Base-by-base conservation (phyloP, 306 rosid species). In the Lagenaria siceraria region DNA sequence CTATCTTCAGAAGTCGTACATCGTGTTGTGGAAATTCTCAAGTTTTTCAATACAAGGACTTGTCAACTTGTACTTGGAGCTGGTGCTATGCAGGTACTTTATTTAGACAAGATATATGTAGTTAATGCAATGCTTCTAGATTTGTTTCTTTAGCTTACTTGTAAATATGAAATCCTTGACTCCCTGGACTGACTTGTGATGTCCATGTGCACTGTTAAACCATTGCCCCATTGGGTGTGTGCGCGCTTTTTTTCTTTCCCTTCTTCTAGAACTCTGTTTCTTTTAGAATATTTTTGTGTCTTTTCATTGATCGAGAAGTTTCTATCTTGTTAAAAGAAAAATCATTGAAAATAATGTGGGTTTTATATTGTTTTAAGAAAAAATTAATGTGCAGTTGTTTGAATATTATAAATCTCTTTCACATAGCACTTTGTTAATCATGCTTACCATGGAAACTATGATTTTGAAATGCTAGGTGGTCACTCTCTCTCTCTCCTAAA, bases 31-130 rank as follows among this genome's bases (percentile, higher is more conserved):
- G 99, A 96, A 81, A 90, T 90, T 68, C 85, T 96, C 83, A 96
- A 96, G 85, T 89, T 89, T 87, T 96, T 92, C 89, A 96, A 96
- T 87, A 96, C 99, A 59, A 85, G 99, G 84, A 92, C 99, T 11
- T 96, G 99, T 79, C 99, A 96, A 77, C 97, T 96, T 86, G 99
- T 96, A 81, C 98, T 96, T 69, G 99, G 99, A 74, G 99, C 99
- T 59, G 98, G 98, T 75, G 99, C 99, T 63, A 96, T 96, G 99
- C 99, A 96, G 99, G 99, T 96, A 87, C 74, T 76, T 51, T 77
- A 65, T 74, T 70, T 65, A 29, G 52, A n/a, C 58, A 22, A 12
- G 18, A 64, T 71, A 18, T 29, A 27, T 52, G 73, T 22, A 14
- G 78, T 77, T 62, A 66, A 77, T 77, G 14, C 60, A 25, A 15